Conservation (phyloP, 139 green algal species). For the Coccomyxa sp. region DNA sequence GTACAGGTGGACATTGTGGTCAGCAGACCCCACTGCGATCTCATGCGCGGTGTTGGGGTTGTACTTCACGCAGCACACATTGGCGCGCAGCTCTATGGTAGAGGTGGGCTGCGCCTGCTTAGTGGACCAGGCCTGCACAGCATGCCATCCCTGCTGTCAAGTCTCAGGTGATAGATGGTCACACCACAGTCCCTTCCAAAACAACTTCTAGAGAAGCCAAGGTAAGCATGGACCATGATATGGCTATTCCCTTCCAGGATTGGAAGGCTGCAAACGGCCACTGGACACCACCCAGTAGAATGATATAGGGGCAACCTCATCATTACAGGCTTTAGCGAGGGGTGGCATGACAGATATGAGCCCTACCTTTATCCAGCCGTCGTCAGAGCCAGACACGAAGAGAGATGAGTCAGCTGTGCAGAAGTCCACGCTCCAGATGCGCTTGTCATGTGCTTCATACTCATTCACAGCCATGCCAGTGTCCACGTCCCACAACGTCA, state of each 20-base stretch:
- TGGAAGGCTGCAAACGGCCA: no score
- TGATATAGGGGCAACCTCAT: no score
- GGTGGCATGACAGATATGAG: no score
- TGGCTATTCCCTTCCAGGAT: no score
- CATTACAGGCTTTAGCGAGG: neutral
- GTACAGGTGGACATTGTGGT: conserved; percentile 80
- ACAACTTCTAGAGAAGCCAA: neutral
- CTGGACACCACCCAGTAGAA: no score
- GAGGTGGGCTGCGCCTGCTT: conserved; percentile 6
- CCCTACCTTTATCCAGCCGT: conserved; percentile 87
- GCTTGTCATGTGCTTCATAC: conserved; percentile 71
- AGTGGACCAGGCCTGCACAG: conserved; percentile 25
- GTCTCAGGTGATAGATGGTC: no score
- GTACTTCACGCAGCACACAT: conserved; percentile 89
- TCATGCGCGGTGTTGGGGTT: conserved; percentile 55
- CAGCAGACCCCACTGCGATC: conserved; percentile 76
- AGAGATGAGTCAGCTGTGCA: conserved; percentile 46
- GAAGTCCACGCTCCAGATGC: conserved; percentile 89
- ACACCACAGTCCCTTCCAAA: neutral
- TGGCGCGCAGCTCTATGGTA: conserved; percentile 61
- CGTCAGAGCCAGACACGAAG: conserved; percentile 79
- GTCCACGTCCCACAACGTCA: conserved; percentile 66
- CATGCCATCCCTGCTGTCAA: neutral
- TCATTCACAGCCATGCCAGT: conserved; percentile 48
- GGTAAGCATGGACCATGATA: neutral